A percentile compares a stretch with the other conserved stretches of the same genome.
Evolutionary conservation across 75 land plant genomes (phyloP).

Genomic region (Larix kaempferi): DNA sequence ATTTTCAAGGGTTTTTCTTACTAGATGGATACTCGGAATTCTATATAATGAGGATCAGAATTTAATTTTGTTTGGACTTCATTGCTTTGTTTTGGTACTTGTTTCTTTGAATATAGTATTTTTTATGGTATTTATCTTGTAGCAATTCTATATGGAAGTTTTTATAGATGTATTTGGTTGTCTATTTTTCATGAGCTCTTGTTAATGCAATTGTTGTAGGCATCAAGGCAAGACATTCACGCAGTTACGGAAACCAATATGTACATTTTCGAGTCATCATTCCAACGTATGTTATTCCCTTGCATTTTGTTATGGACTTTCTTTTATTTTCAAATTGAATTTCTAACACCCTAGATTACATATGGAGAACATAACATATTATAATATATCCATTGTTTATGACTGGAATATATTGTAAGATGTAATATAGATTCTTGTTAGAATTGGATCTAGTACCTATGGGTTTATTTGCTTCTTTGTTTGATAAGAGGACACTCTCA

Average conservation of each 20-base stretch:
- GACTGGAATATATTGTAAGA: too few species aligned
- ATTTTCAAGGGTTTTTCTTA: background rate
- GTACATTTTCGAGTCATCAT: constrained; percentile 82
- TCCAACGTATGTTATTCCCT: constrained; percentile 47
- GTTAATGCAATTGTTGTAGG: constrained; percentile 37
- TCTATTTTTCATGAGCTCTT: background rate
- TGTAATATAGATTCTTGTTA: too few species aligned
- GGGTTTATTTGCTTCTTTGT: too few species aligned
- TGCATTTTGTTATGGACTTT: background rate
- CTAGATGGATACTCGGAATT: background rate
- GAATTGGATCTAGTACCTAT: too few species aligned
- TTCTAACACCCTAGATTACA: background rate
- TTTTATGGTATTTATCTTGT: background rate
- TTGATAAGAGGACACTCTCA: too few species aligned
- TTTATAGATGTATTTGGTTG: background rate
- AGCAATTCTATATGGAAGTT: background rate
- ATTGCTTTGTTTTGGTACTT: background rate
- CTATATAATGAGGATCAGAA: background rate
- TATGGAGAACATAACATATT: background rate
- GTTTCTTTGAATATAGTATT: background rate
- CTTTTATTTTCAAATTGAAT: background rate
- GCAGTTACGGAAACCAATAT: constrained; percentile 75
- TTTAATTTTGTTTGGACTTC: background rate
- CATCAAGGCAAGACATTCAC: constrained; percentile 57
- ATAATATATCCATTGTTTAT: background rate